Evolutionary conservation across 2,329 filamentous ascomycete genomes (phyloP).

Genomic region (Epichloe aotearoae): DNA sequence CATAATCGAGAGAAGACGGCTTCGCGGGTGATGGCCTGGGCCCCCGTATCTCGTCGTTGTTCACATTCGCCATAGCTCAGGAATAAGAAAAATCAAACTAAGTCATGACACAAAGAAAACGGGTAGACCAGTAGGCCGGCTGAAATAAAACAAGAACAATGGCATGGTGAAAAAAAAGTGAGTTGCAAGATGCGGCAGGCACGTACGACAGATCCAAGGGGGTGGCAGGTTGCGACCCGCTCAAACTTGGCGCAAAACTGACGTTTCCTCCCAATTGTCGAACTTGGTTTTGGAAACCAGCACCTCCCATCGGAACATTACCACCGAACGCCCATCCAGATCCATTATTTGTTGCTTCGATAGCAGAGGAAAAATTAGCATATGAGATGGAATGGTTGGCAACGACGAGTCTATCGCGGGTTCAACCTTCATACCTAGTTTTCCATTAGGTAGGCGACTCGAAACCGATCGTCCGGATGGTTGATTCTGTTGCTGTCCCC

Average conservation of each 20-base stretch:
- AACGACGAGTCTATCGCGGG: background rate
- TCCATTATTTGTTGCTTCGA: constrained; percentile 32
- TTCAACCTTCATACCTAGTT: constrained; percentile 36
- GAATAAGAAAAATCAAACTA: background rate
- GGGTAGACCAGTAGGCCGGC: too few species aligned
- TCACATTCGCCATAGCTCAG: constrained; percentile 7
- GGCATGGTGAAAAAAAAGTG: constrained; percentile 1
- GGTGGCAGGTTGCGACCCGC: constrained; percentile 47
- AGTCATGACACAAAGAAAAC: background rate
- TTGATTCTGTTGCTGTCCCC: constrained; percentile 46
- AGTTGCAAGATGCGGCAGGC: constrained; percentile 4
- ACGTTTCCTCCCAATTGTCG: constrained; percentile 45
- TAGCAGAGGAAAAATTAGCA: background rate
- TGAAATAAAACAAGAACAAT: background rate
- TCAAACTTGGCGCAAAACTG: constrained; percentile 54
- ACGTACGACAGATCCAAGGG: constrained; percentile 54
- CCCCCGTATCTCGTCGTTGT: constrained; percentile 7
- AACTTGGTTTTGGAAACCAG: constrained; percentile 37
- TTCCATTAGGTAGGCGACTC: constrained; percentile 50
- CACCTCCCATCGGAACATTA: constrained; percentile 46
- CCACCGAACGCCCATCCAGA: constrained; percentile 51
- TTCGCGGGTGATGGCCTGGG: constrained; percentile 3
- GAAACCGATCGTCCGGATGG: constrained; percentile 37
- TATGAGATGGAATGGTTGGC: background rate
- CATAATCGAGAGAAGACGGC: constrained; percentile 13